Conservation (phyloP, 1,284 basidiomycete species). For the Fereydounia khargensis region DNA sequence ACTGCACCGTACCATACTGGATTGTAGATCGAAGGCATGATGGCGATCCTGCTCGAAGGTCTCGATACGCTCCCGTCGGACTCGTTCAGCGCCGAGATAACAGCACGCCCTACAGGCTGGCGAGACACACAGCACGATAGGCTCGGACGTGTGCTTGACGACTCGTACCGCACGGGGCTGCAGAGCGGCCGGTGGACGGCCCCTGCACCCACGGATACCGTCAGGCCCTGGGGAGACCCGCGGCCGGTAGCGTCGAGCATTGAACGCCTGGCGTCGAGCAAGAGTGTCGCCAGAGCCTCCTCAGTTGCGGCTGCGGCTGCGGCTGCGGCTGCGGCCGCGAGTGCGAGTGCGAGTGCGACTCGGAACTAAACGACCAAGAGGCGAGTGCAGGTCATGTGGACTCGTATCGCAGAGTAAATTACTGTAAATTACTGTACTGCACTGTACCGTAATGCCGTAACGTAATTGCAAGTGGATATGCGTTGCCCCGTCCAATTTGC, state of each 20-base stretch:
- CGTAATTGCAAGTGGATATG: too few species aligned
- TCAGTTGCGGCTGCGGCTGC: too few species aligned
- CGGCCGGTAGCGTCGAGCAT: conserved; percentile 23
- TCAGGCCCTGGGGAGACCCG: conserved; percentile 27
- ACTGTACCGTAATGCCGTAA: too few species aligned
- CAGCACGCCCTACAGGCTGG: conserved; percentile 6
- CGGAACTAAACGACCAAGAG: too few species aligned
- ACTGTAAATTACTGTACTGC: too few species aligned
- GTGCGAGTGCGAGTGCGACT: too few species aligned
- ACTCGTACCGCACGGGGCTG: conserved; percentile 9
- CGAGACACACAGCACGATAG: conserved; percentile 22
- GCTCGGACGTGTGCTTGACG: conserved; percentile 15
- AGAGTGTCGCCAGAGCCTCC: too few species aligned
- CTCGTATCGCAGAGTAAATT: too few species aligned
- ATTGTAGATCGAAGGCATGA: conserved; percentile 38
- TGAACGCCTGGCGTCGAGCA: conserved; percentile 11
- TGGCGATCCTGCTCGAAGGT: conserved; percentile 35
- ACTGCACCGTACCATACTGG: too few species aligned
- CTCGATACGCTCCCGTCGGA: conserved; percentile 26
- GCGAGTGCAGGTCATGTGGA: too few species aligned
- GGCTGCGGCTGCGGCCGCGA: too few species aligned
- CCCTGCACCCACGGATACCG: conserved; percentile 19
- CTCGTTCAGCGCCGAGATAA: conserved; percentile 24
- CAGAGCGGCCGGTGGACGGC: conserved; percentile 6
- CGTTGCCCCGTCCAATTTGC: too few species aligned